Evolutionary conservation across 2,329 filamentous ascomycete species (phyloP).

Genomic region (Aspergillus unguis): DNA sequence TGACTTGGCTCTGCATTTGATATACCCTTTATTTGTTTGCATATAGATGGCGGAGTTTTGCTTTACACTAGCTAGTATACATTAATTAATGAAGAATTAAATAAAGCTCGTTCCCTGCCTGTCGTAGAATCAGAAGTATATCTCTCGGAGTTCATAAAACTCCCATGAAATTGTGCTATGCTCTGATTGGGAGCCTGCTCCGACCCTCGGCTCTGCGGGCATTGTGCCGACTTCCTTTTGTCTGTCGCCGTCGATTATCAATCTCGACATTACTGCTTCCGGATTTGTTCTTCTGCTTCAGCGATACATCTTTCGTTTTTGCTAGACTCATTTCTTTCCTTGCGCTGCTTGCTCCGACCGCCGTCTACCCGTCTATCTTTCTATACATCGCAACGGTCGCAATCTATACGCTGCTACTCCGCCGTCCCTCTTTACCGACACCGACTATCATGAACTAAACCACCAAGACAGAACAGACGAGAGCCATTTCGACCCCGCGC

Average conservation of each 20-base stretch:
- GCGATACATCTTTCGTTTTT: slow-evolving; percentile 1
- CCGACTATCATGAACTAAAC: not conserved
- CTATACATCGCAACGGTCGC: not conserved
- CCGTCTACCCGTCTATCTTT: not conserved
- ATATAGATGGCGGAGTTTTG: slow-evolving; percentile 14
- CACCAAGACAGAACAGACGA: not conserved
- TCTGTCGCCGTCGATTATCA: slow-evolving; percentile 8
- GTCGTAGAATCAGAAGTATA: not conserved
- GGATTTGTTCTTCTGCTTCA: not conserved
- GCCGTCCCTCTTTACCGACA: too few species aligned
- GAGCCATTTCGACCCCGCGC: not conserved
- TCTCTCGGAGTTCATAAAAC: too few species aligned
- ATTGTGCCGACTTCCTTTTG: slow-evolving; percentile 1
- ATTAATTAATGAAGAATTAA: too few species aligned
- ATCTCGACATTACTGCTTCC: not conserved
- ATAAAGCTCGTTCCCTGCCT: not conserved
- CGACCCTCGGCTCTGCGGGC: slow-evolving; percentile 7
- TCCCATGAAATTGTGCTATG: not conserved
- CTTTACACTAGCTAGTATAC: not conserved
- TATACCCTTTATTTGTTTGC: slow-evolving; percentile 19
- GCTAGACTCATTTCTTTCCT: not conserved
- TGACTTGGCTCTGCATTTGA: slow-evolving; percentile 16
- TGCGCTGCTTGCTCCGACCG: not conserved
- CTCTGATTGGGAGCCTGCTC: slow-evolving; percentile 10
- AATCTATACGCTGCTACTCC: too few species aligned